Evolutionary conservation across 106 monocot species (phyloP), one percentile per base, ranked within the genome.

Genomic region (Acanthochlamys bracteata): DNA sequence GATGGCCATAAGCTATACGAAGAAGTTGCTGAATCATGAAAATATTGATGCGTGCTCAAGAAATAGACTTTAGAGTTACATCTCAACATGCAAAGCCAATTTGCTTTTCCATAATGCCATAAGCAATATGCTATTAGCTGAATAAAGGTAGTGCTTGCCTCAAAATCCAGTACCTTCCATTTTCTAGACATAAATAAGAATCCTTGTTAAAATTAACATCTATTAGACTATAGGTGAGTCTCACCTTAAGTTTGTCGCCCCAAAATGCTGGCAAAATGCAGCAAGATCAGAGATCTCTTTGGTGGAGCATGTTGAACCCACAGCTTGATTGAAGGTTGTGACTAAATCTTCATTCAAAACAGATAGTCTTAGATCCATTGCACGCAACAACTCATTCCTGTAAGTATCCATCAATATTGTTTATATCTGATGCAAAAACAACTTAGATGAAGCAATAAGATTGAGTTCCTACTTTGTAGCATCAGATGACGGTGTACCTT

Each of bases 371-470:
- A 81, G 53, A 41, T 98, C 85, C 65, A 98, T 41, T 41, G 96
- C 88, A 64, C 75, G 67, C 13, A 98, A 70, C 66, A 98, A 77
- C 56, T 88, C 85, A 73, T 85, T 92, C 76, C 91, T 98, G 71
- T 11, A 24, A 79, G 10, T 24, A 67, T 60, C 19, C 24, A 71
- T 57, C 14, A 59, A 14, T 10, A 33, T 24, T 57, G 49, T 46
- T 78, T n/a, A 78, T 24, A 59, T 25, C 68, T 25, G 25, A 53
- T 24, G 45, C 64, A 67, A 24, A 65, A 20, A 42, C 60, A 21
- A 17, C 4, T 53, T 17, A 12, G 1, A 14, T 4, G 22, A 49
- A 60, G 39, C 26, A 69, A 20, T 40, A 49, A 17, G 46, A 27
- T 47, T 15, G 0, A 59, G 58, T 54, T 23, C 58, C 73, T 79